Percentiles rank a stretch among this genome's conserved stretches.
Conservation (phyloP, 257 asterid genomes). For the Solanum virginianum region DNA sequence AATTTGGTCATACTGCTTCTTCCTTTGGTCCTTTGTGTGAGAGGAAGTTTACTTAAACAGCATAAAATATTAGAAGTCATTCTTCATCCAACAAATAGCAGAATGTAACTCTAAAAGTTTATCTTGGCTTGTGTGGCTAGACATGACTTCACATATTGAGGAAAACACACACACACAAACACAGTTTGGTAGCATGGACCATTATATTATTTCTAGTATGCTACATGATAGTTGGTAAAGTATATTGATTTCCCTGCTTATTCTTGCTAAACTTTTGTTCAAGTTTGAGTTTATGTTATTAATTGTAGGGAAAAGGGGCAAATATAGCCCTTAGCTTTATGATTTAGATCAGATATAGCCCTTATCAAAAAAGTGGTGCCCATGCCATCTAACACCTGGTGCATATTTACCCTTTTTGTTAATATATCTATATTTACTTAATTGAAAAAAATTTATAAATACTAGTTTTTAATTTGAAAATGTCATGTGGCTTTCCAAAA, state of each 20-base stretch:
- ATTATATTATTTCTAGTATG: background rate
- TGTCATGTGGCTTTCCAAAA: too few relatives aligned
- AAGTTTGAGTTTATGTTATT: background rate
- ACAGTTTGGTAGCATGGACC: background rate
- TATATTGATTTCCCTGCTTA: background rate
- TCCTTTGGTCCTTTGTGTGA: background rate
- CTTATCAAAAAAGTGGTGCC: too few relatives aligned
- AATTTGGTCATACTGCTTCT: constrained; percentile 1
- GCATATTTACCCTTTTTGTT: too few relatives aligned
- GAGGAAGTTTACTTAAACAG: background rate
- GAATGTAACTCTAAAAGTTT: background rate
- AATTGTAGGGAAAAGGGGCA: background rate
- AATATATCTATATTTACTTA: too few relatives aligned
- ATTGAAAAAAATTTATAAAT: too few relatives aligned
- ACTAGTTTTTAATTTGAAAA: too few relatives aligned
- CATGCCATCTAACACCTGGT: too few relatives aligned
- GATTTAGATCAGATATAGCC: too few relatives aligned
- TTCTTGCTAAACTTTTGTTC: background rate
- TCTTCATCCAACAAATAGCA: background rate
- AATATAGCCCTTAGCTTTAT: too few relatives aligned
- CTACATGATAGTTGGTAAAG: background rate
- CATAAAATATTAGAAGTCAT: background rate
- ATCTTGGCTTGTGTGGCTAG: background rate
- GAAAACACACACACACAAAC: background rate
- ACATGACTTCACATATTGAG: background rate